Evolutionary conservation across 1,139 yeast species (phyloP), one percentile per base, ranked within the genome.

Genomic region (Pichia sorboxylosa): DNA sequence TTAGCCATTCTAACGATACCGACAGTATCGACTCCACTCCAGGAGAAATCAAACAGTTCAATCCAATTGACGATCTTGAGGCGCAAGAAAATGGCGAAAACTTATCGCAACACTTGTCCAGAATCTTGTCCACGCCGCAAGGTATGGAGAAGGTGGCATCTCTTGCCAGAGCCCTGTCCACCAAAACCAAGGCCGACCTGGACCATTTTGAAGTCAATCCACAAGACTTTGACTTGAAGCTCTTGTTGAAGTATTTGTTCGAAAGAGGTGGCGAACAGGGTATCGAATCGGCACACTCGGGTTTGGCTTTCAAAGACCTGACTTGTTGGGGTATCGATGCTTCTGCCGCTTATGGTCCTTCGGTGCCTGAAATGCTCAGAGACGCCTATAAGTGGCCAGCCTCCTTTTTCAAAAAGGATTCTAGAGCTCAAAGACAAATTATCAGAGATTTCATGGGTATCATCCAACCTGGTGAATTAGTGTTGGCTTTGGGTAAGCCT

Each of bases 291-390:
- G 63, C 65, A 36, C 59, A 58, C 33, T 61, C 71, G 9, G 75
- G 74, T 47, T 61, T 69, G 29, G 61, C 65, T 9, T 65, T 68
- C 48, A 54, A 55, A 33, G 53, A 56, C 36, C 44, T 68, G 24
- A 64, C 70, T n/a, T 64, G 68, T 33, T 53, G 54, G 36, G 75
- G 75, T 49, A 49, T 66, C 30, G 73, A 69, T 47, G 65, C 67
- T 19, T 62, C 70, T 23, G 69, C 73, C 27, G 66, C 72, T 16
- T 62, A 58, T 41, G 70, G 69, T 29, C 68, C 70, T 24, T 57
- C 69, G n/a, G 63, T 66, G 21, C 57, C 52, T 20, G 72, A 65
- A 46, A 47, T 64, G 53, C 23, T 58, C 8, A 52, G 65, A 43
- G 52, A 52, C 24, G 34, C 51, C 17, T 43, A 42, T 15, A 43